A percentile compares a stretch with the other conserved stretches of the same genome.
Conservation (phyloP, 345 rosid species). For the Aquilaria malaccensis region DNA sequence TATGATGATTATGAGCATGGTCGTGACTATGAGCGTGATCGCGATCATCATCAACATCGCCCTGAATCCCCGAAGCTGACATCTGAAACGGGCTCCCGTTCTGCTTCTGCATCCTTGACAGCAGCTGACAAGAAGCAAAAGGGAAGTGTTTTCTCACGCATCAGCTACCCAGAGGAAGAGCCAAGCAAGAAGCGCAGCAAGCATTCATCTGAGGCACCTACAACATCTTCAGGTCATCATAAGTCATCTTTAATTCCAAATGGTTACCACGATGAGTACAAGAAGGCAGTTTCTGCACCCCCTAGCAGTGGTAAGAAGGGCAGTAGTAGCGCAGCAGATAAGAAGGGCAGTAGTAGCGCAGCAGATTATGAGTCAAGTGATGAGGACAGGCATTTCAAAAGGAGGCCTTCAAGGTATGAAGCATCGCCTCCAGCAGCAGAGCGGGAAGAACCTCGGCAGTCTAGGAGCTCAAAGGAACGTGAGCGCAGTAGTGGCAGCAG, state of each 20-base stretch:
- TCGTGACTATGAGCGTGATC: slow-evolving; percentile 24
- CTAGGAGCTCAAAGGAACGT: slow-evolving; percentile 30
- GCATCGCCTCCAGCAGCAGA: slow-evolving; percentile 48
- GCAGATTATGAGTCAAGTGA: slow-evolving; percentile 82
- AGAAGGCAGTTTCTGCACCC: slow-evolving; percentile 24
- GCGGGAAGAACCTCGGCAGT: slow-evolving; percentile 33
- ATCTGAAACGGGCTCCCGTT: slow-evolving; percentile 22
- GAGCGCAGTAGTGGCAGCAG: slow-evolving; percentile 30
- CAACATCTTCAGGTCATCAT: slow-evolving; percentile 24
- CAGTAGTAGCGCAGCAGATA: slow-evolving; percentile 31
- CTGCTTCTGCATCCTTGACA: slow-evolving; percentile 19
- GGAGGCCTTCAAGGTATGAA: slow-evolving; percentile 81
- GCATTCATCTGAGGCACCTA: slow-evolving; percentile 29
- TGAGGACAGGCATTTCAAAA: slow-evolving; percentile 88
- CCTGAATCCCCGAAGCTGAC: slow-evolving; percentile 34
- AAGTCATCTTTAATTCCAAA: slow-evolving; percentile 36
- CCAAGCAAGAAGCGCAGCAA: slow-evolving; percentile 51
- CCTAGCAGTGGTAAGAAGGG: slow-evolving; percentile 23
- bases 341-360: slow-evolving; percentile 26
- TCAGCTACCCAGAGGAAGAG: slow-evolving; percentile 77
- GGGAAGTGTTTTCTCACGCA: slow-evolving; percentile 86
- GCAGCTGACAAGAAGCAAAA: slow-evolving; percentile 41
- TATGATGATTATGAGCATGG: slow-evolving; percentile 31
- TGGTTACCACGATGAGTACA: slow-evolving; percentile 37
- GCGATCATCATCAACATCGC: slow-evolving; percentile 31